Conservation (phyloP, 441 rosid species). For the Breynia disticha region DNA sequence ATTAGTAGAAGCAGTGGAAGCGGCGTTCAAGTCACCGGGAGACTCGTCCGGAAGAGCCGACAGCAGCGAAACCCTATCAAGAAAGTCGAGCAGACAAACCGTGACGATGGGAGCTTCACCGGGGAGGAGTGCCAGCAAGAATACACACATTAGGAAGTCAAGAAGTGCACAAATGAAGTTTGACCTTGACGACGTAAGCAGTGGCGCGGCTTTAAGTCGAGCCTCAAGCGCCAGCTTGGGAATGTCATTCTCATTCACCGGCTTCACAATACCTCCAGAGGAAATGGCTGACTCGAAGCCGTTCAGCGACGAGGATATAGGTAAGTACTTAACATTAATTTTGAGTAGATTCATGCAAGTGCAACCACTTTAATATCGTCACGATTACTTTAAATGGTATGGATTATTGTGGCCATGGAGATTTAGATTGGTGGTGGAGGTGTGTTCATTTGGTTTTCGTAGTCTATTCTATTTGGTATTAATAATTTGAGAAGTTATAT, state of each 20-base stretch:
- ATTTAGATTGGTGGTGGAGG: too few species aligned
- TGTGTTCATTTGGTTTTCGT: too few species aligned
- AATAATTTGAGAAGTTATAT: too few species aligned
- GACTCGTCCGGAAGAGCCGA: slow-evolving; percentile 23
- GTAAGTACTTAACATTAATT: slow-evolving; percentile 25
- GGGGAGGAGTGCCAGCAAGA: slow-evolving; percentile 38
- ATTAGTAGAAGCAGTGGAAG: slow-evolving; percentile 48
- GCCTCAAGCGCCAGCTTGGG: slow-evolving; percentile 94
- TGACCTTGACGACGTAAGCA: slow-evolving; percentile 61
- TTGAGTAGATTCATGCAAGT: slow-evolving; percentile 11
- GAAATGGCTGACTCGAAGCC: slow-evolving; percentile 67
- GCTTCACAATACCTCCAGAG: slow-evolving; percentile 76
- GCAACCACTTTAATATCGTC: neutral
- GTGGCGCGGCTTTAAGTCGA: slow-evolving; percentile 83
- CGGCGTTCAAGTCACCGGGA: slow-evolving; percentile 59
- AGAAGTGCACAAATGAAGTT: slow-evolving; percentile 73
- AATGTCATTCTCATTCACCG: slow-evolving; percentile 85
- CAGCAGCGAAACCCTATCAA: slow-evolving; percentile 33
- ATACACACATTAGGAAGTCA: slow-evolving; percentile 69
- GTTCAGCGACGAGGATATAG: slow-evolving; percentile 80
- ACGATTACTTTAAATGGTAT: neutral
- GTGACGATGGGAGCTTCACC: slow-evolving; percentile 47
- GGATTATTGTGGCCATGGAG: too few species aligned
- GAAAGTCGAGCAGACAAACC: slow-evolving; percentile 58
- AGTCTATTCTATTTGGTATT: too few species aligned